Percentiles rank a stretch among this genome's conserved stretches.
Conservation (phyloP, 495 filamentous ascomycete genomes). For the Jackrogersella minutella region DNA sequence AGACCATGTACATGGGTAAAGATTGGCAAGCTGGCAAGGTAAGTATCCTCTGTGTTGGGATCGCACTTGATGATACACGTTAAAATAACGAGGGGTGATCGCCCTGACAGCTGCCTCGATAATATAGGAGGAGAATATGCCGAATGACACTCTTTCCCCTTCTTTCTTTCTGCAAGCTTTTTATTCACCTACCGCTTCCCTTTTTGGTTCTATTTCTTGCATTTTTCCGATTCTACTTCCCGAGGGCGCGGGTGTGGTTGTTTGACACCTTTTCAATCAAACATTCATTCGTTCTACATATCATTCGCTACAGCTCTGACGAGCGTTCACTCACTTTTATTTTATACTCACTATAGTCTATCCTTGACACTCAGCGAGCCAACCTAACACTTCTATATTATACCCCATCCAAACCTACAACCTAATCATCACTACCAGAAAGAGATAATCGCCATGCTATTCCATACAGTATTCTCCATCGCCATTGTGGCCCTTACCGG, state of each 20-base stretch:
- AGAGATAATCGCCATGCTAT: slow-evolving; percentile 48
- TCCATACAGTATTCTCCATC: slow-evolving; percentile 48
- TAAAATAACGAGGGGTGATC: slow-evolving; percentile 39
- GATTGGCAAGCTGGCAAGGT: slow-evolving; percentile 6
- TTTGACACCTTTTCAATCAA: slow-evolving; percentile 25
- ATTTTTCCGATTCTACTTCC: slow-evolving; percentile 33
- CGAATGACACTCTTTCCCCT: slow-evolving; percentile 25
- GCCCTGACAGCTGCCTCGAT: slow-evolving; percentile 28
- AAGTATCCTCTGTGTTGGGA: slow-evolving; percentile 16
- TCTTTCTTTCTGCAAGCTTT: slow-evolving; percentile 2
- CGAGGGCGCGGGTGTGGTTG: slow-evolving; percentile 13
- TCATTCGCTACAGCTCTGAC: slow-evolving; percentile 21
- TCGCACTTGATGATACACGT: slow-evolving; percentile 14
- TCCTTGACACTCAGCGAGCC: slow-evolving; percentile 19
- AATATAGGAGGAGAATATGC: slow-evolving; percentile 17
- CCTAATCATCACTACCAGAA: not conserved
- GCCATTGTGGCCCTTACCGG: slow-evolving; percentile 52
- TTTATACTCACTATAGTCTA: slow-evolving; percentile 25
- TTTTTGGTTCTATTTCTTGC: slow-evolving; percentile 19
- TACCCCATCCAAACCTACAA: not conserved
- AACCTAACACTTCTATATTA: slow-evolving; percentile 5
- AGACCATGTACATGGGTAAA: slow-evolving; percentile 23
- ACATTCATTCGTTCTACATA: slow-evolving; percentile 12
- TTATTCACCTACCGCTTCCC: slow-evolving; percentile 21
- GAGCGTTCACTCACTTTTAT: slow-evolving; percentile 22